Conservation (phyloP, 2,329 filamentous ascomycete genomes). For the Alternaria metachromatica region DNA sequence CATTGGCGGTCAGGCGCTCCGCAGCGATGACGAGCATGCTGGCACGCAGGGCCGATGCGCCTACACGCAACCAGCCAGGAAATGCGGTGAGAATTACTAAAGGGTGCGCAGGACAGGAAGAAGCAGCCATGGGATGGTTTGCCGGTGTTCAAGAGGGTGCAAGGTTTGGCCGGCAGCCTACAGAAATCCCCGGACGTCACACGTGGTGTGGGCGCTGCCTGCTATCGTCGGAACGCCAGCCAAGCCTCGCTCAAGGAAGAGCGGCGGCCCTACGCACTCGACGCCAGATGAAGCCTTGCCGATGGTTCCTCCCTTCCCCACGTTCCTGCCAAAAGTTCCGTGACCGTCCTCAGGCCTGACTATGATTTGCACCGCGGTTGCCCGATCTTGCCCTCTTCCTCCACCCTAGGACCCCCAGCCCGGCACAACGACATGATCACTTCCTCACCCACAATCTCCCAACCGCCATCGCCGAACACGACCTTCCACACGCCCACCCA, state of each 20-base stretch:
- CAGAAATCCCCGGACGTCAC: constrained; percentile 13
- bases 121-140: not conserved
- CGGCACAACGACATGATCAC: constrained; percentile 41
- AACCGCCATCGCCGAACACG: constrained; percentile 45
- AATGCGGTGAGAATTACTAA: constrained; percentile 20
- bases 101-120: not conserved
- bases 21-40: constrained; percentile 4
- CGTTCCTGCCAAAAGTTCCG: constrained; percentile 2
- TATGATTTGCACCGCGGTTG: constrained; percentile 20
- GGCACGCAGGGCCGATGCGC: not conserved
- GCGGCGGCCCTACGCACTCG: constrained; percentile 13
- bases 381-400: constrained; percentile 7
- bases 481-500: constrained; percentile 41
- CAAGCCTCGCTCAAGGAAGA: constrained; percentile 15
- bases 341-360: constrained; percentile 10
- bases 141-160: constrained; percentile 10
- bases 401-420: constrained; percentile 9
- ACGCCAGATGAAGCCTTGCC: constrained; percentile 20
- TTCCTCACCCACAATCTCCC: constrained; percentile 47
- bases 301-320: constrained; percentile 15
- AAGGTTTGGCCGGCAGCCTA: constrained; percentile 3
- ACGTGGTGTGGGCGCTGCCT: constrained; percentile 9
- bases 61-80: not conserved
- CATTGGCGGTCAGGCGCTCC: not conserved
- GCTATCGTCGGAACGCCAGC: constrained; percentile 12